These are phyloP conservation scores for Phytophthora melonis DNA, from an alignment of 352 stramenopile genomes.

Conservation along the genomic window DNA sequence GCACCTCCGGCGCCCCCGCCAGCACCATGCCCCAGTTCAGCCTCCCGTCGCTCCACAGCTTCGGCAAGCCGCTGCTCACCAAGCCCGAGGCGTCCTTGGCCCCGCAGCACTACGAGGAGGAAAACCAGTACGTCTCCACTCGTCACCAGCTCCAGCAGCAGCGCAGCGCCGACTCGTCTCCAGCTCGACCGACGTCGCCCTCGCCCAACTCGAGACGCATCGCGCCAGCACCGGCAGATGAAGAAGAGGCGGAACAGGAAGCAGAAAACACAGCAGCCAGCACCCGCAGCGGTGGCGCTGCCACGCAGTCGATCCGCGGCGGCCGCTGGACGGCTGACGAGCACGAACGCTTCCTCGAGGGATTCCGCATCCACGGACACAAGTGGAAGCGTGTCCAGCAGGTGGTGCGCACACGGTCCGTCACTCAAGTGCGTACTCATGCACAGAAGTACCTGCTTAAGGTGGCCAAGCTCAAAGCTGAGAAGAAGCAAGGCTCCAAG, in stretches of 20 bases:
- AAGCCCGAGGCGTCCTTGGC: conserved; percentile 57
- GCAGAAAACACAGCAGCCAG: conserved; percentile 39
- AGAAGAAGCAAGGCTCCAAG: conserved; percentile 73
- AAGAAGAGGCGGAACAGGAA: conserved; percentile 73
- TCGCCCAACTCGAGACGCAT: conserved; percentile 55
- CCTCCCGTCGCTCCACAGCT: conserved; percentile 81
- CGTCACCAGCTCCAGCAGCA: conserved; percentile 26
- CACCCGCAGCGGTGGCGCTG: conserved; percentile 10
- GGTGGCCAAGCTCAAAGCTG: conserved; percentile 88
- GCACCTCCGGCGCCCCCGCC: conserved; percentile 16
- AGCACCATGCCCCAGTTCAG: conserved; percentile 68
- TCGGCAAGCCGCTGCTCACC: conserved; percentile 67
- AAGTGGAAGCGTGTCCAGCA: conserved; percentile 93
- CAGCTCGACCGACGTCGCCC: conserved; percentile 41
- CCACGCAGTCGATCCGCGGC: conserved; percentile 68
- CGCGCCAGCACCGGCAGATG: conserved; percentile 64
- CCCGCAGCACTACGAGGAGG: conserved; percentile 46
- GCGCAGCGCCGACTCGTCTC: conserved; percentile 36
- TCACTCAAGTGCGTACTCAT: conserved; percentile 90
- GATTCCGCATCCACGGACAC: conserved; percentile 89
- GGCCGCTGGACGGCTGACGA: conserved; percentile 88
- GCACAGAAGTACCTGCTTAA: conserved; percentile 92
- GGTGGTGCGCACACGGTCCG: conserved; percentile 87
- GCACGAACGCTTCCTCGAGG: conserved; percentile 87
- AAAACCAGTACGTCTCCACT: conserved; percentile 31